These are phyloP conservation scores for Rhinocladiella mackenziei DNA, from an alignment of 2,329 filamentous ascomycete species.

Conservation along the genomic window DNA sequence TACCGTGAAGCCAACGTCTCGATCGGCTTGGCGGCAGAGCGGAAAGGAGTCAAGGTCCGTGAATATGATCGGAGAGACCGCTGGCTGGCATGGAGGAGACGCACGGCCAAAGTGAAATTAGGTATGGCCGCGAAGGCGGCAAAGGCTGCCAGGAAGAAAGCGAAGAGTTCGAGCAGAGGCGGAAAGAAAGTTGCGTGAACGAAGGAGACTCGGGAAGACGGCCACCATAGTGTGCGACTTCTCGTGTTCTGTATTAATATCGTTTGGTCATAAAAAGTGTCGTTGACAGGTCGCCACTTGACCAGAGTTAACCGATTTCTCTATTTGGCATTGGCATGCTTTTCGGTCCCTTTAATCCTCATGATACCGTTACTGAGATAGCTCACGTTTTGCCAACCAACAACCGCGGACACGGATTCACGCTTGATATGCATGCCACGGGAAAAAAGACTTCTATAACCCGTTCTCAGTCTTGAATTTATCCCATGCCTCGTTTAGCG, in stretches of 20 bases:
- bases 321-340: no score
- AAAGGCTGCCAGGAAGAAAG: slow-evolving; percentile 59
- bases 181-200: slow-evolving; percentile 18
- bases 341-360: no score
- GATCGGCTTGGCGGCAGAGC: slow-evolving; percentile 38
- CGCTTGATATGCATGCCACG: neutral
- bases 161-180: slow-evolving; percentile 50
- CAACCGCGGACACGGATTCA: neutral
- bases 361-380: neutral
- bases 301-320: no score
- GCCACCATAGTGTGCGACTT: no score
- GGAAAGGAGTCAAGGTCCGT: slow-evolving; percentile 54
- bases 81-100: slow-evolving; percentile 64
- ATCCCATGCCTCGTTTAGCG: slow-evolving; percentile 65
- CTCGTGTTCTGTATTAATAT: no score
- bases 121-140: slow-evolving; percentile 55
- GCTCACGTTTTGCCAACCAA: neutral
- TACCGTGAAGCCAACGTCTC: slow-evolving; percentile 52
- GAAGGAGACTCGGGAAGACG: neutral
- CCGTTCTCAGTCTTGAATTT: slow-evolving; percentile 63
- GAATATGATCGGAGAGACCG: slow-evolving; percentile 56
- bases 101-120: slow-evolving; percentile 47
- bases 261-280: no score
- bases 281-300: no score
- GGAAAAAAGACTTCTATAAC: slow-evolving; percentile 36